phyloP scores from a whole-genome alignment of 78 protist genomes.

The Mantamonas sphyraenae region DNA sequence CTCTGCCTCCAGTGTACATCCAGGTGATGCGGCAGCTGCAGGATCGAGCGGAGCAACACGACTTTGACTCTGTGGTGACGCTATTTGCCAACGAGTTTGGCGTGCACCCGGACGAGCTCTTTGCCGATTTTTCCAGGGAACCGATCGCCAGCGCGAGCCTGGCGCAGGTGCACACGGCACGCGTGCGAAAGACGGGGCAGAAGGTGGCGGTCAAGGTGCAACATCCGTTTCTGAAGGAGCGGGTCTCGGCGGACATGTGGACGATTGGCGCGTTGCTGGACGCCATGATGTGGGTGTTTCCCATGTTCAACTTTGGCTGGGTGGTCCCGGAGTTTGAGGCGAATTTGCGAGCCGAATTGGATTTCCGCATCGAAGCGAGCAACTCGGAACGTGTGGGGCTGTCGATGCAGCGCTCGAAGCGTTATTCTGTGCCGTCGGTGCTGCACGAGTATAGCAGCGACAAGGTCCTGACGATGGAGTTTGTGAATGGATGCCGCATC shows the following conservation, averaged over 20 bases:
- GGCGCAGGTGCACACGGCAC: conserved; percentile 51
- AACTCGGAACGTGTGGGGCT: too few species aligned
- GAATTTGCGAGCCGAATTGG: too few species aligned
- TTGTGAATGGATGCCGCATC: conserved; percentile 1
- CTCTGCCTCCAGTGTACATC: conserved; percentile 2
- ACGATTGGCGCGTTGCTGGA: not conserved
- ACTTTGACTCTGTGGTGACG: not conserved
- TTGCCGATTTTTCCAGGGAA: not conserved
- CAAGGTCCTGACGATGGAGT: conserved; percentile 44
- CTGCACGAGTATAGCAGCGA: too few species aligned
- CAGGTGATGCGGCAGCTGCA: not conserved
- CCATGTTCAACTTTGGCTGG: too few species aligned
- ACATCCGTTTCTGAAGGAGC: not conserved
- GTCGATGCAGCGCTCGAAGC: too few species aligned
- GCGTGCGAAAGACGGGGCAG: not conserved
- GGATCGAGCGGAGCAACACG: not conserved
- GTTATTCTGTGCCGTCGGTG: too few species aligned
- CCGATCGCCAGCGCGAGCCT: conserved; percentile 50
- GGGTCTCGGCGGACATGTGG: not conserved
- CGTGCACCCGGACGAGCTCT: not conserved
- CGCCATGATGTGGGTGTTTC: too few species aligned
- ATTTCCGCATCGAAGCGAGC: too few species aligned
- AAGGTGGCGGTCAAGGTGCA: conserved; percentile 18
- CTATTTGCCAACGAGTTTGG: not conserved
- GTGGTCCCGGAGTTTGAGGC: too few species aligned